phyloP scores from a whole-genome alignment of 345 rosid species.

The Rubroshorea leprosula region DNA sequence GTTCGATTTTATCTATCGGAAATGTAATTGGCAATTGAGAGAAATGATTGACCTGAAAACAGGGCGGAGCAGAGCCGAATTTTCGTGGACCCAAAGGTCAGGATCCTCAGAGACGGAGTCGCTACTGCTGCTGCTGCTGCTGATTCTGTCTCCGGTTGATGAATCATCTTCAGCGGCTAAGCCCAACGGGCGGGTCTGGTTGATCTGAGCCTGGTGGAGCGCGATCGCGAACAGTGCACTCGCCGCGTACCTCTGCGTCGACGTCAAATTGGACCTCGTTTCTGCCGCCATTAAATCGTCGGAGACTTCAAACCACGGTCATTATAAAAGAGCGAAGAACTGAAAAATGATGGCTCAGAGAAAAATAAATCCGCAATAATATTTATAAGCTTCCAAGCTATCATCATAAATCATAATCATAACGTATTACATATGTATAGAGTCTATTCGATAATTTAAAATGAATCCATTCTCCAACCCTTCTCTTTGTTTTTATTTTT shows the following conservation, averaged over 20 bases:
- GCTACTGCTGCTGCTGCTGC: constrained; percentile 43
- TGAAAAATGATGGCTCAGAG: too few species aligned
- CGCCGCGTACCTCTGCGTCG: constrained; percentile 75
- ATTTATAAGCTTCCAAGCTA: too few species aligned
- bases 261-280: constrained; percentile 45
- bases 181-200: constrained; percentile 72
- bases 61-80: constrained; percentile 73
- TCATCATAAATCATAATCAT: too few species aligned
- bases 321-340: too few species aligned
- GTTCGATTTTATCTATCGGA: background rate
- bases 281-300: constrained; percentile 7
- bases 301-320: too few species aligned
- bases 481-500: too few species aligned
- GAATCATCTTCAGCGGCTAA: constrained; percentile 26
- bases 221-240: constrained; percentile 77
- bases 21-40: background rate
- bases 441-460: too few species aligned
- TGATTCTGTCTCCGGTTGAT: constrained; percentile 34
- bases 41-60: constrained; percentile 55
- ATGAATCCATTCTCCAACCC: too few species aligned
- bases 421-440: too few species aligned
- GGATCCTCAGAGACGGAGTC: constrained; percentile 83
- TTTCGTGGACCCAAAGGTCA: constrained; percentile 73
- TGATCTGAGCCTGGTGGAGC: constrained; percentile 81
- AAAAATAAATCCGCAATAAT: too few species aligned